Conservation (phyloP, 768 basidiomycete genomes). For the Tremella mesenterica region DNA sequence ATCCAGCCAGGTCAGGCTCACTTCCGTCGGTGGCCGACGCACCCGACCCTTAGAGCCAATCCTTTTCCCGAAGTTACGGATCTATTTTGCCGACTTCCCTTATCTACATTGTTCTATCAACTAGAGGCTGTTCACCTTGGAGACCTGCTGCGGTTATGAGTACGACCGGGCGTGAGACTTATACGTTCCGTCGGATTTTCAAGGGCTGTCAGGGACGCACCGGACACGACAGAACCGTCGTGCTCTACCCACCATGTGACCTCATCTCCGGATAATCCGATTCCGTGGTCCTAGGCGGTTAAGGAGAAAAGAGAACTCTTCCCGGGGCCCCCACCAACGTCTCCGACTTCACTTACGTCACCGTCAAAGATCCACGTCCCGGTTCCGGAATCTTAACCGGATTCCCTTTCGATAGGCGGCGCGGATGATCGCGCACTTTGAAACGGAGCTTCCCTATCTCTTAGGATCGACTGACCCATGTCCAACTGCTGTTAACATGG, state of each 20-base stretch:
- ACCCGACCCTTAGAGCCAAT: constrained; percentile 73
- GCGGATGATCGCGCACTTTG: constrained; percentile 57
- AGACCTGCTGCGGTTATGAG: constrained; percentile 68
- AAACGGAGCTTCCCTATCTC: constrained; percentile 68
- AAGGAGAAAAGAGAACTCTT: constrained; percentile 74
- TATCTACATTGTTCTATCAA: constrained; percentile 72
- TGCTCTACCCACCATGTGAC: constrained; percentile 65
- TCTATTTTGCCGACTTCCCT: constrained; percentile 74
- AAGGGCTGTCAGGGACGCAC: constrained; percentile 68
- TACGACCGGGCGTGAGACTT: constrained; percentile 63
- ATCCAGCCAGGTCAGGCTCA: constrained; percentile 61
- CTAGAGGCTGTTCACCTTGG: constrained; percentile 75
- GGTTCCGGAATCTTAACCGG: constrained; percentile 70
- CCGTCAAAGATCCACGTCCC: constrained; percentile 54
- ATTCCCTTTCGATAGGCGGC: constrained; percentile 68
- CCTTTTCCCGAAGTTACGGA: constrained; percentile 60
- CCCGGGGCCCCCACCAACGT: constrained; percentile 61
- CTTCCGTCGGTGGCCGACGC: constrained; percentile 67
- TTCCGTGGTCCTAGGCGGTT: constrained; percentile 65
- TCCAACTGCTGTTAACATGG: constrained; percentile 79
- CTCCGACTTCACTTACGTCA: constrained; percentile 60
- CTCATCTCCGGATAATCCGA: constrained; percentile 66
- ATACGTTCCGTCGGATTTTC: constrained; percentile 70
- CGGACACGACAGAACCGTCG: constrained; percentile 62
- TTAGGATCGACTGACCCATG: constrained; percentile 79